These are phyloP conservation scores for Hibiscus tridactylites DNA, from an alignment of 345 rosid species.

Conservation along the genomic window DNA sequence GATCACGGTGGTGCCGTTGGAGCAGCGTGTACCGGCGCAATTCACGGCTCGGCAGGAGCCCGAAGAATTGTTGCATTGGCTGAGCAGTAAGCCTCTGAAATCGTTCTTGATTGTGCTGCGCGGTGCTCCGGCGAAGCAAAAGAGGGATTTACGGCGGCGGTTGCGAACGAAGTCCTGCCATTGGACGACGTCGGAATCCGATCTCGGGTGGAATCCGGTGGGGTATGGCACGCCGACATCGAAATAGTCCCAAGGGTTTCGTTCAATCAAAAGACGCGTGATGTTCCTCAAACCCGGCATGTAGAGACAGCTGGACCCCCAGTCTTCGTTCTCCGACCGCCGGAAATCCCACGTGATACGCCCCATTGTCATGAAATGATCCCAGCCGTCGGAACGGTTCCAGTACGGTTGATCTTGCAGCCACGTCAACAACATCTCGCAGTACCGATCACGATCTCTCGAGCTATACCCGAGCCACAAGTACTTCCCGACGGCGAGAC, in stretches of 20 bases:
- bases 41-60: constrained; percentile 54
- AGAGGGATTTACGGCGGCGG: constrained; percentile 46
- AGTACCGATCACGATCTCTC: constrained; percentile 62
- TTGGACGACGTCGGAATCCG: constrained; percentile 47
- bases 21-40: constrained; percentile 46
- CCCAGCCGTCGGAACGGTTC: constrained; percentile 74
- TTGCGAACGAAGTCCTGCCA: constrained; percentile 78
- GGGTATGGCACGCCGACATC: constrained; percentile 95
- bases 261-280: constrained; percentile 87
- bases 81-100: constrained; percentile 55
- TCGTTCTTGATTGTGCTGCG: constrained; percentile 57
- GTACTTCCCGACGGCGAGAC: constrained; percentile 81
- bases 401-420: constrained; percentile 51
- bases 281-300: constrained; percentile 76
- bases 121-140: constrained; percentile 88
- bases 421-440: constrained; percentile 62
- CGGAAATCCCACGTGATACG: constrained; percentile 99
- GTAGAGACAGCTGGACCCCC: constrained; percentile 94
- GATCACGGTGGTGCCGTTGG: constrained; percentile 70
- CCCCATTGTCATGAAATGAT: constrained; percentile 90
- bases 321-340: constrained; percentile 55
- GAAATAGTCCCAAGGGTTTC: constrained; percentile 97
- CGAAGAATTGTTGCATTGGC: constrained; percentile 53
- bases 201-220: constrained; percentile 91
- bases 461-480: constrained; percentile 55